Conservation (phyloP, 2,329 filamentous ascomycete genomes). For the Metarhizium humberi region DNA sequence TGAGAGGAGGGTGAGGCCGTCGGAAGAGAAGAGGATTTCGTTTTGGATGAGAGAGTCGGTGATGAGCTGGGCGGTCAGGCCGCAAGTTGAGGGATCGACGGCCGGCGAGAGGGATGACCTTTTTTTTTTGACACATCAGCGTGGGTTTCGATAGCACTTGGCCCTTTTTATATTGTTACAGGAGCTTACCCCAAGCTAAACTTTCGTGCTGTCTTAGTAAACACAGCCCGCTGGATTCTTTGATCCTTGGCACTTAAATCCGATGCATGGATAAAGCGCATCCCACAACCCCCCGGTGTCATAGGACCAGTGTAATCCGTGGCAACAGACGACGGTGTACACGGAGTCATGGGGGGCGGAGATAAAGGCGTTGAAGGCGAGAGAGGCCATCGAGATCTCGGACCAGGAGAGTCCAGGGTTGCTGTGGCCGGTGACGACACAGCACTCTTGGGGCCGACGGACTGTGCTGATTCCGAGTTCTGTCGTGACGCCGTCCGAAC, state of each 20-base stretch:
- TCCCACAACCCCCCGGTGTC: conserved; percentile 31
- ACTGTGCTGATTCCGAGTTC: conserved; percentile 14
- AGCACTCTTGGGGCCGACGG: conserved; percentile 9
- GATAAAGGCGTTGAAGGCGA: conserved; percentile 31
- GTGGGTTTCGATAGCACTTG: neutral
- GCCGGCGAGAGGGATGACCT: conserved; percentile 33
- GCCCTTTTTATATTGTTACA: neutral
- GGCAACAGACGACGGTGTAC: conserved; percentile 29
- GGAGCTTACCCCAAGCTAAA: conserved; percentile 27
- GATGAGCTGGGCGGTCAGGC: conserved; percentile 42
- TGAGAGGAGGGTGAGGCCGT: conserved; percentile 49
- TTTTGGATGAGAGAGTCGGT: conserved; percentile 49
- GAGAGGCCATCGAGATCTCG: conserved; percentile 11
- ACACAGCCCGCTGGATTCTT: conserved; percentile 34
- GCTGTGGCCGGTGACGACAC: neutral
- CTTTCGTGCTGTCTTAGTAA: conserved; percentile 44
- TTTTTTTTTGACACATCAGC: neutral
- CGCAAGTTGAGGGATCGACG: conserved; percentile 31
- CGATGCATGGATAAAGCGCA: conserved; percentile 41
- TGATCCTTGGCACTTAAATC: conserved; percentile 36
- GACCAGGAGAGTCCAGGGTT: conserved; percentile 16
- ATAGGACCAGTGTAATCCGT: conserved; percentile 22
- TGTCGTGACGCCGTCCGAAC: conserved; percentile 17
- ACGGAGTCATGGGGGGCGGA: conserved; percentile 37
- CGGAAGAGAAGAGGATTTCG: conserved; percentile 50